Evolutionary conservation across 345 rosid species (phyloP), one percentile per base, ranked within the genome.

Genomic region (Orychophragmus violaceus): DNA sequence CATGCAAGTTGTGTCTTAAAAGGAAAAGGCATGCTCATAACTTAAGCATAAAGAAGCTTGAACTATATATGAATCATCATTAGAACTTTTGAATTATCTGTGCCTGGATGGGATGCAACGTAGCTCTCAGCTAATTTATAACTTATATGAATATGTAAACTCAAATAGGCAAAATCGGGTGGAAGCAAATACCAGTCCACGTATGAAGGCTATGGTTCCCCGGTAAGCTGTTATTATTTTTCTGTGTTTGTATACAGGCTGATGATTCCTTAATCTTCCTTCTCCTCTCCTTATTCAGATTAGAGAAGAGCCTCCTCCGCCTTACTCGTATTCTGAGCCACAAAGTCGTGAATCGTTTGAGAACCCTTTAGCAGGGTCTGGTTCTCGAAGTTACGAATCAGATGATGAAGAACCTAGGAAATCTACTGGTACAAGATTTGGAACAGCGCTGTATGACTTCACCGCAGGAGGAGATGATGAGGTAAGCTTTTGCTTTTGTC

Each of bases 391-490:
- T 78, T 85, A 81, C 75, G 91, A 78, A 69, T 85, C 85, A 44
- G 83, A 74, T 37, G 92, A 88, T 61, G 87, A 76, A 7, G 91
- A 81, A 50, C 85, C 73, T 29, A 58, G 59, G 69, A 79, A 92
- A 72, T 82, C 95, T 54, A 81, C 82, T 57, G 79, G 81, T 76
- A 71, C 82, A 45, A 96, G 89, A 79, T 51, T 27, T 64, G 99
- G 97, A 59, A 77, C 80, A 11, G 99, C 99, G 59, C 78, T 94
- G 30, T 94, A 94, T 81, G 99, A 94, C 80, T 94, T 94, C 78
- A 88, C 85, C 19, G 97, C 97, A 9, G 99, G 99, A 59, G 99
- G 99, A 82, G 99, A 94, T 73, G 99, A 94, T 68, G 99, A 94
- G 87, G 99, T 94, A 76, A 61, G 46, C 62, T 36, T n/a, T 12